Conservation (phyloP, 805 yeast species). For the Lipomyces chichibuensis region DNA sequence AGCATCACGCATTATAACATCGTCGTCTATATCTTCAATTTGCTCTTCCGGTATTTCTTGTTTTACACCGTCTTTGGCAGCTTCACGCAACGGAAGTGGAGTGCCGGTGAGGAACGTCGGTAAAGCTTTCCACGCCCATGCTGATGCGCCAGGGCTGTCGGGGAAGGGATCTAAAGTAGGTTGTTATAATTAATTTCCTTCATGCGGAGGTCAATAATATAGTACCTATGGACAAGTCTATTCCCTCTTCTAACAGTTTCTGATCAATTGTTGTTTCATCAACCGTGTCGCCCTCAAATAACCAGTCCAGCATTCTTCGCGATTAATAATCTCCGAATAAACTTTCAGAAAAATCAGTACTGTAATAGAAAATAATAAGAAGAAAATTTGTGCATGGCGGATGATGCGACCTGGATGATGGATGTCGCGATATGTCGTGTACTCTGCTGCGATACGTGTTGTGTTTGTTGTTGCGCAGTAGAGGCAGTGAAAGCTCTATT, state of each 20-base stretch:
- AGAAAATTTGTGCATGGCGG: not conserved
- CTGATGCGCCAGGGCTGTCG: slow-evolving; percentile 33
- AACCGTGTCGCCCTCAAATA: slow-evolving; percentile 21
- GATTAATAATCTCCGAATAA: not conserved
- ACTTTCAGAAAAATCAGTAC: not conserved
- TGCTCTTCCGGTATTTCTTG: not conserved
- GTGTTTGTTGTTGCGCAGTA: not conserved
- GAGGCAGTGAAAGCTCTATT: not conserved
- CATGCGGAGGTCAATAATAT: not conserved
- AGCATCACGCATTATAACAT: not conserved
- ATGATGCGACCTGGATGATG: not conserved
- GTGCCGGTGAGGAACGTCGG: slow-evolving; percentile 36
- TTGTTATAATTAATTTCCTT: not conserved
- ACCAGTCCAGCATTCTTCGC: slow-evolving; percentile 15
- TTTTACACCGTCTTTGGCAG: slow-evolving; percentile 1
- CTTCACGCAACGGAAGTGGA: slow-evolving; percentile 22
- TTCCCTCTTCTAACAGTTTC: slow-evolving; percentile 17
- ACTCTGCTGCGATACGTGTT: not conserved
- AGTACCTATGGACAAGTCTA: slow-evolving; percentile 7
- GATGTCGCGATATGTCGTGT: not conserved
- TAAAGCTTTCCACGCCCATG: slow-evolving; percentile 37
- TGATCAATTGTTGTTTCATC: slow-evolving; percentile 26
- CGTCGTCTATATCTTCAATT: slow-evolving; percentile 6
- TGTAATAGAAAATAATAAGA: not conserved
- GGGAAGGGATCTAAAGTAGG: slow-evolving; percentile 21